These are phyloP conservation scores for Marasmius sp. DNA, from an alignment of 1,284 basidiomycete genomes.

Conservation along the genomic window DNA sequence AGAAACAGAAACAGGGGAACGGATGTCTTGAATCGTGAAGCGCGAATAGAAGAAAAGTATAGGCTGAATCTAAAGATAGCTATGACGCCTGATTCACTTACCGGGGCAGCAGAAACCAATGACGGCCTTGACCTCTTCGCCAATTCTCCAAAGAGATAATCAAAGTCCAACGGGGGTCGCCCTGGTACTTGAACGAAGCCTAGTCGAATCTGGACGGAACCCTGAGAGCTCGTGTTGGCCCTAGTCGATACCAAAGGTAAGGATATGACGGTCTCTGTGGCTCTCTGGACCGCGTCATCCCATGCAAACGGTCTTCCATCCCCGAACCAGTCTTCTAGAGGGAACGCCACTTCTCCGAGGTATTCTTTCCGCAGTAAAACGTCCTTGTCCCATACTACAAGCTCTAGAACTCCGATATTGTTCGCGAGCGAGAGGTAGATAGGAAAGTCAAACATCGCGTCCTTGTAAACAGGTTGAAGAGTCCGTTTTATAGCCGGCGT, in stretches of 20 bases:
- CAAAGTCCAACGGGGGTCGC: slow-evolving; percentile 28
- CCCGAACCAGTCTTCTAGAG: slow-evolving; percentile 79
- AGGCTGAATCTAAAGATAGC: not conserved
- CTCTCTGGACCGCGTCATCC: slow-evolving; percentile 58
- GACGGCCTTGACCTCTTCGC: slow-evolving; percentile 64
- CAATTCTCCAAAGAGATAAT: slow-evolving; percentile 65
- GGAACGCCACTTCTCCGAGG: slow-evolving; percentile 83
- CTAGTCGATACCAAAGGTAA: slow-evolving; percentile 66
- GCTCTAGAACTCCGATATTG: slow-evolving; percentile 75
- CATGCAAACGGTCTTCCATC: slow-evolving; percentile 49
- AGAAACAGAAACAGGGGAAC: not conserved
- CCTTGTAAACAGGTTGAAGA: slow-evolving; percentile 77
- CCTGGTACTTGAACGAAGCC: slow-evolving; percentile 63
- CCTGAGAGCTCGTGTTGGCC: slow-evolving; percentile 57
- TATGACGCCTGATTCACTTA: slow-evolving; percentile 38
- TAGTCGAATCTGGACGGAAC: slow-evolving; percentile 71
- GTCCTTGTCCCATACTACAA: slow-evolving; percentile 95
- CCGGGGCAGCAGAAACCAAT: slow-evolving; percentile 78
- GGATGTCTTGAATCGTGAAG: not conserved
- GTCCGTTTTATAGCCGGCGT: slow-evolving; percentile 83
- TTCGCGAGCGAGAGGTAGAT: slow-evolving; percentile 76
- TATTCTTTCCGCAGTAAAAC: slow-evolving; percentile 80
- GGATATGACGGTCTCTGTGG: slow-evolving; percentile 32
- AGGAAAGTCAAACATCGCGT: slow-evolving; percentile 87
- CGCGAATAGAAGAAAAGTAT: not conserved